Evolutionary conservation across 1,284 basidiomycete species (phyloP), one percentile per base, ranked within the genome.

Genomic region (Tetrapyrgos nigripes): DNA sequence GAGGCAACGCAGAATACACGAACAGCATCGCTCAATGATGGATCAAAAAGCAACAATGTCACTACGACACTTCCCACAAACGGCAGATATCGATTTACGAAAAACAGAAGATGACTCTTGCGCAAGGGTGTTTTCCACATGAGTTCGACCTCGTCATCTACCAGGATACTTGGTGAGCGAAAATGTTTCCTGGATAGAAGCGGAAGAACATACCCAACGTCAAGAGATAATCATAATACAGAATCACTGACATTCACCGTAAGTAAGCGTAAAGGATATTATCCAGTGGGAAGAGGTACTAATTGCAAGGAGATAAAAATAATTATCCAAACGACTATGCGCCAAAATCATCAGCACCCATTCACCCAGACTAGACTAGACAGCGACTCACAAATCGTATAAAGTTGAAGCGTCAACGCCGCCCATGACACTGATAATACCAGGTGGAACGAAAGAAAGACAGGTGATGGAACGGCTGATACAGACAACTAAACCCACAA

Each of bases 151-250:
- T 66, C 64, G 19, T 51, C 53, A 13, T 48, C 64, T 65, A 28
- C 31, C 23, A 27, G 3, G 14, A 24, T 26, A 2, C 17, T 33
- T 11, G 24, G 29, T 29, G 5, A 58, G 24, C 26, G 17, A 6
- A 27, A 19, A n/a, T 28, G 14, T 8, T 21, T 10, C 9, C 14
- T 19, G 45, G 26, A 4, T 4, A 14, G 3, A 21, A 37, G 17
- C 19, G 21, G 27, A 33, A 17, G 4, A 14, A 33, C 62, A 14
- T 47, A 62, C 65, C 49, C 14, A 65, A 26, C 6, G 60, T 66
- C 14, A 66, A 40, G 33, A 64, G 26, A 50, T 66, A 60, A 43
- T 66, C 65, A 54, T 52, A 66, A 50, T 60, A 61, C 27, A 66
- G 47, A 26, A 66, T 58, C 4, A 60, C 65, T 66, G 17, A 14